A percentile compares a stretch with the other conserved stretches of the same genome.
These are phyloP conservation scores for Globisporangium abappressorium DNA, from an alignment of 352 stramenopile species.

Conservation along the genomic window DNA sequence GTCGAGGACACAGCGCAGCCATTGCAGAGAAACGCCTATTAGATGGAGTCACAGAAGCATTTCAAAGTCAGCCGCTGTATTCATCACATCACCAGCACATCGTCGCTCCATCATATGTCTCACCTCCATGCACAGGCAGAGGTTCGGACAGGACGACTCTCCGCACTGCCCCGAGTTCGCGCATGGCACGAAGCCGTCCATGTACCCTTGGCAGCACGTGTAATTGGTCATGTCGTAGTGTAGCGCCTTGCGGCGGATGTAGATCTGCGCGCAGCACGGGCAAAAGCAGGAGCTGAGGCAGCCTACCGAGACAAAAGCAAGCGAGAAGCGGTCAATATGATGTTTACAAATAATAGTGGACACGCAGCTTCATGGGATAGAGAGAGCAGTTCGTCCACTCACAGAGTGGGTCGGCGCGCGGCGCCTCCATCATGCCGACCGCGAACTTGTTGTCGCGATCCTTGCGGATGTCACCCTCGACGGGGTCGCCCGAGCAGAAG, in stretches of 20 bases:
- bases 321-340: not conserved
- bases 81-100: not conserved
- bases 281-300: slow-evolving; percentile 77
- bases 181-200: slow-evolving; percentile 88
- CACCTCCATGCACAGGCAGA: slow-evolving; percentile 91
- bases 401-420: slow-evolving; percentile 79
- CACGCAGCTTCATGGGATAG: not conserved
- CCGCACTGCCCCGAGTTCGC: slow-evolving; percentile 79
- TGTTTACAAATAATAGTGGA: not conserved
- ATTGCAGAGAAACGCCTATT: slow-evolving; percentile 78
- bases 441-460: slow-evolving; percentile 76
- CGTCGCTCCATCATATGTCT: not conserved
- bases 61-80: not conserved
- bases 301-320: slow-evolving; percentile 23
- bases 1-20: slow-evolving; percentile 89
- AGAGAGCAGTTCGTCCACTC: slow-evolving; percentile 25
- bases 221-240: slow-evolving; percentile 93
- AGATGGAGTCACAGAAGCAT: not conserved
- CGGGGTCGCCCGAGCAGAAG: slow-evolving; percentile 59
- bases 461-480: slow-evolving; percentile 67
- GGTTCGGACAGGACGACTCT: slow-evolving; percentile 83
- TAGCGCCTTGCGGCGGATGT: slow-evolving; percentile 89
- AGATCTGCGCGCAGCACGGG: slow-evolving; percentile 86
- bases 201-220: slow-evolving; percentile 92
- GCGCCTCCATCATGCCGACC: slow-evolving; percentile 87